Percentiles rank a stretch among this genome's conserved stretches.
phyloP scores from a whole-genome alignment of 176 grass and related monocot genomes.

The Oryza officinalis region DNA sequence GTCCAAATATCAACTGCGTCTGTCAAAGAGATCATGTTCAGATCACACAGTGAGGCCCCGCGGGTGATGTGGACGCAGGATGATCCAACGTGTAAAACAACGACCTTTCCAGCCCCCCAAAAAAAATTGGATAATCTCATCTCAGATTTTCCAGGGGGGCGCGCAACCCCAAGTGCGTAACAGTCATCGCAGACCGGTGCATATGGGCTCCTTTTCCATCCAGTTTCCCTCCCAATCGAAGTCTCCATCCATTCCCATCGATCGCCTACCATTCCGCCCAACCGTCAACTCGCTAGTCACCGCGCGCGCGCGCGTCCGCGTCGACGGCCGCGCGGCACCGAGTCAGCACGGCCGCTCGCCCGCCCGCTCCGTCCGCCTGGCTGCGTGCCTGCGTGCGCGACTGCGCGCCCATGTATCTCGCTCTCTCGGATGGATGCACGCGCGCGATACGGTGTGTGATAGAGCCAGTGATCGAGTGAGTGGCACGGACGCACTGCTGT shows the following conservation, averaged over 20 bases:
- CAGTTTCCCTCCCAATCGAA: slow-evolving; percentile 30
- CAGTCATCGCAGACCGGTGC: not conserved
- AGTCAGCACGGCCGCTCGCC: slow-evolving; percentile 39
- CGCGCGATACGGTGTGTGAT: not conserved
- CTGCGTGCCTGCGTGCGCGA: too few species aligned
- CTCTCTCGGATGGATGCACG: not conserved
- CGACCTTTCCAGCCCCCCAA: slow-evolving; percentile 21
- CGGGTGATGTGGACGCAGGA: slow-evolving; percentile 37
- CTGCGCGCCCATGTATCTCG: not conserved
- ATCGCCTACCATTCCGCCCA: not conserved
- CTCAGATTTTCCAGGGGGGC: not conserved
- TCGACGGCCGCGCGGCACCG: slow-evolving; percentile 33
- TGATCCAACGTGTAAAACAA: slow-evolving; percentile 49
- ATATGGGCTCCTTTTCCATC: not conserved
- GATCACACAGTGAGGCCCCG: slow-evolving; percentile 3
- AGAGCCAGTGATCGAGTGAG: not conserved
- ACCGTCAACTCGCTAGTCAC: not conserved
- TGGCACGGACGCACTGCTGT: not conserved
- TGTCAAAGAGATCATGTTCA: not conserved
- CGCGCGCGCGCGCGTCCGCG: not conserved
- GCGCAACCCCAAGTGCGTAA: not conserved
- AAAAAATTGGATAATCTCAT: not conserved
- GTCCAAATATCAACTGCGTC: not conserved
- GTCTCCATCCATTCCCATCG: slow-evolving; percentile 7
- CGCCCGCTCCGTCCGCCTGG: too few species aligned